Evolutionary conservation across 495 filamentous ascomycete genomes (phyloP).

Genomic region (Halenospora varia): DNA sequence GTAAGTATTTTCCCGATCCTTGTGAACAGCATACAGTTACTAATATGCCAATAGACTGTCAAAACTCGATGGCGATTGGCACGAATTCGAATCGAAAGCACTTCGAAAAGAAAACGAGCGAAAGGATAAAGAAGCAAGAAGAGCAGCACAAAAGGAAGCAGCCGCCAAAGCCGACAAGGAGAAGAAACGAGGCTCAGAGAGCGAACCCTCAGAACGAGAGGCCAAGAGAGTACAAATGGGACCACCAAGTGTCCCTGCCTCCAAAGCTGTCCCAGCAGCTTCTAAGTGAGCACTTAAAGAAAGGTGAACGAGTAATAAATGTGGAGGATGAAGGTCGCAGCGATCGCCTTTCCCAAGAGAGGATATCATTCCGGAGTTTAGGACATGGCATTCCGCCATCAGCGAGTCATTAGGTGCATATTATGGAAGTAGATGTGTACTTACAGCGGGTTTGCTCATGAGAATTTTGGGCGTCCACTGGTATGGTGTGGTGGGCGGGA

Average conservation of each 20-base stretch:
- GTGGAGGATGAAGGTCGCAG: no score
- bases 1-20: conserved; percentile 47
- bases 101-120: conserved; percentile 85
- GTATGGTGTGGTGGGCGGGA: not conserved
- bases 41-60: conserved; percentile 56
- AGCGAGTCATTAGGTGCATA: not conserved
- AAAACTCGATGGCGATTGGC: conserved; percentile 91
- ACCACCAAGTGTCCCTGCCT: conserved; percentile 10
- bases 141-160: conserved; percentile 20
- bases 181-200: conserved; percentile 23
- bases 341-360: no score
- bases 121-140: conserved; percentile 58
- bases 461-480: not conserved
- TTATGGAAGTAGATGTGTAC: not conserved
- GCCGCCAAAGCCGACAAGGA: conserved; percentile 21
- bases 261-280: not conserved
- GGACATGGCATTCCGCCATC: no score
- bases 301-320: no score
- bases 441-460: not conserved
- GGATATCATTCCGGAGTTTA: no score
- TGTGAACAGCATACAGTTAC: not conserved
- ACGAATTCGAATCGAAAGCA: conserved; percentile 98
- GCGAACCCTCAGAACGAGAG: conserved; percentile 15
- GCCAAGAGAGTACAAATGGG: conserved; percentile 16
- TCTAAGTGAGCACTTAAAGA: no score